Conservation (phyloP, 495 filamentous ascomycete genomes). For the Xylaria scruposa region DNA sequence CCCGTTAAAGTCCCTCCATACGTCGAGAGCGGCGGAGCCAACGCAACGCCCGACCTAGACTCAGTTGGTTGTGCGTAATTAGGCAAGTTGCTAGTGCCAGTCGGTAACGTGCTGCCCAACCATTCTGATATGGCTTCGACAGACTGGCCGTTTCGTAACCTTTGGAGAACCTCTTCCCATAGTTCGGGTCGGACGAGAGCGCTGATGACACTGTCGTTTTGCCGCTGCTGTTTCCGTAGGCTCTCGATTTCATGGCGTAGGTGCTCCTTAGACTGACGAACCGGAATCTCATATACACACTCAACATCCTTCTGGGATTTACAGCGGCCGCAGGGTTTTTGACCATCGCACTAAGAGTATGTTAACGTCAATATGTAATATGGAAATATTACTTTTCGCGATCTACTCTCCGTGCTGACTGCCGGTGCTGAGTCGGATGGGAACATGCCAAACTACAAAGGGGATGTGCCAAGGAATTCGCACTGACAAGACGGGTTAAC, state of each 20-base stretch:
- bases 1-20: slow-evolving; percentile 31
- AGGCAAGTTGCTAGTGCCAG: slow-evolving; percentile 28
- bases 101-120: slow-evolving; percentile 43
- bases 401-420: background rate
- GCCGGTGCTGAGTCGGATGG: background rate
- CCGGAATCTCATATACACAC: slow-evolving; percentile 60
- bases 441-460: background rate
- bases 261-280: slow-evolving; percentile 62
- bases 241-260: slow-evolving; percentile 59
- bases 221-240: slow-evolving; percentile 53
- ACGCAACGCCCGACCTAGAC: slow-evolving; percentile 30
- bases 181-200: slow-evolving; percentile 52
- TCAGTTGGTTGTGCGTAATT: slow-evolving; percentile 32
- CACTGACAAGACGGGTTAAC: slow-evolving; percentile 11
- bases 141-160: slow-evolving; percentile 55
- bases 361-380: background rate
- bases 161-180: slow-evolving; percentile 55
- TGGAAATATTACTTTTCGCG: background rate
- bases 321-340: slow-evolving; percentile 59
- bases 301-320: slow-evolving; percentile 53
- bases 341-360: slow-evolving; percentile 55
- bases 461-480: background rate
- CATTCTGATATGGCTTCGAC: slow-evolving; percentile 56
- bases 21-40: slow-evolving; percentile 35
- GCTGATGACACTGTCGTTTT: slow-evolving; percentile 53